Conservation (phyloP, 768 basidiomycete species). For the Strobilomyces dryophilus region DNA sequence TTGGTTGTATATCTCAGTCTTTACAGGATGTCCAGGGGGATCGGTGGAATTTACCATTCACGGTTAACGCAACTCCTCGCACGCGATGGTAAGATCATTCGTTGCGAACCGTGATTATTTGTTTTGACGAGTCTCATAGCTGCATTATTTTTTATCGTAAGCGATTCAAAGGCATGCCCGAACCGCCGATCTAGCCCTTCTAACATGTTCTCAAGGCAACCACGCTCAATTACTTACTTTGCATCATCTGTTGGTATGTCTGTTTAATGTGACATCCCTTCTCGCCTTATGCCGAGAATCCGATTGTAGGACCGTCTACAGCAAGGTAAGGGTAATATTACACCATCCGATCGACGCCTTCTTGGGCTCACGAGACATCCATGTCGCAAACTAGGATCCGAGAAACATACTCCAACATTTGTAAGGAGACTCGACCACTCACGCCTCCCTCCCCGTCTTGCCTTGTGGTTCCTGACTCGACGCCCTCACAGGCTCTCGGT, state of each 20-base stretch:
- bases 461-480: neutral
- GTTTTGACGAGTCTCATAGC: too few species aligned
- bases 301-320: slow-evolving; percentile 7
- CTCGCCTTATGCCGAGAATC: neutral
- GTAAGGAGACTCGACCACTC: slow-evolving; percentile 2
- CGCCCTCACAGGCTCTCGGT: slow-evolving; percentile 4
- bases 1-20: neutral
- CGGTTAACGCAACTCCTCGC: too few species aligned
- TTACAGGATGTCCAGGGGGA: too few species aligned
- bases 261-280: neutral
- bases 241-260: slow-evolving; percentile 16
- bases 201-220: slow-evolving; percentile 4
- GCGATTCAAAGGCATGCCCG: neutral
- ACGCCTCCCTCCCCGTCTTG: too few species aligned
- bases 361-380: too few species aligned
- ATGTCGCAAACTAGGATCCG: slow-evolving; percentile 8
- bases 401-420: slow-evolving; percentile 6
- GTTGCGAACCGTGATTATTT: too few species aligned
- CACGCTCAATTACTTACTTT: slow-evolving; percentile 3
- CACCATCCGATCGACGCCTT: too few species aligned
- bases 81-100: too few species aligned
- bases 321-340: slow-evolving; percentile 3
- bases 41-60: too few species aligned
- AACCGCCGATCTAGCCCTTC: neutral
- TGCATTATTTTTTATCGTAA: too few species aligned